Evolutionary conservation across 306 rosid species (phyloP), one percentile per base, ranked within the genome.

Genomic region (Quercus variabilis): DNA sequence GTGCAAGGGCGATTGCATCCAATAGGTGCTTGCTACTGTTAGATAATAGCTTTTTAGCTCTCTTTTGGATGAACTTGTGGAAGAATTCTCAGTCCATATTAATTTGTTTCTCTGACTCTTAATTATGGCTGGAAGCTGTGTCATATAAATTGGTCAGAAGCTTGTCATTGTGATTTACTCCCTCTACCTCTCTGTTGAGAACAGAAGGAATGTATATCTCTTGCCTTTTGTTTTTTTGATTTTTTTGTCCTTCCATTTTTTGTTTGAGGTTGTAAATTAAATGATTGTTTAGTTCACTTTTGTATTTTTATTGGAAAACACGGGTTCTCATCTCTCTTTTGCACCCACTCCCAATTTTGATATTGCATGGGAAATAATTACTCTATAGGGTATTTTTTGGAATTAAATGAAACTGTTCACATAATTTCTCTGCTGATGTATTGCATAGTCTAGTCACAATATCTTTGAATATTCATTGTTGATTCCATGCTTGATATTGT

Each of bases 1-100:
- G 60, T 81, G 87, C 84, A 80, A 88, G 85, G 89, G 83, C 83
- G 75, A 88, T 87, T 87, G 78, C 80, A 88, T 85, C 80, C 78
- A 81, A 83, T 84, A 81, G 81, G 38, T 55, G 83, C 81, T 80
- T 73, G 89, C 79, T 33, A 78, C 80, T 80, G 87, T 83, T 89
- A 75, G 92, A 74, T 83, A 78, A 84, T 78, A 80, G 74, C 83
- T 73, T 80, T 73, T 80, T 71, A 79, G 64, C 73, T 79, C 82
- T 83, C 77, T 71, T 60, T 64, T 83, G 85, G 81, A 68, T 74
- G 81, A 58, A 81, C 41, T 73, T 58, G 64, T 82, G 56, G 82
- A 80, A 73, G 56, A 73, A 41, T 31, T 76, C 65, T 69, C 63
- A 1, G 78, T 79, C 21, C 71, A 68, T 68, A 51, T 18, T 14